Base-by-base conservation (phyloP, 108 stramenopile genomes). In the Nitzschia sp. region DNA sequence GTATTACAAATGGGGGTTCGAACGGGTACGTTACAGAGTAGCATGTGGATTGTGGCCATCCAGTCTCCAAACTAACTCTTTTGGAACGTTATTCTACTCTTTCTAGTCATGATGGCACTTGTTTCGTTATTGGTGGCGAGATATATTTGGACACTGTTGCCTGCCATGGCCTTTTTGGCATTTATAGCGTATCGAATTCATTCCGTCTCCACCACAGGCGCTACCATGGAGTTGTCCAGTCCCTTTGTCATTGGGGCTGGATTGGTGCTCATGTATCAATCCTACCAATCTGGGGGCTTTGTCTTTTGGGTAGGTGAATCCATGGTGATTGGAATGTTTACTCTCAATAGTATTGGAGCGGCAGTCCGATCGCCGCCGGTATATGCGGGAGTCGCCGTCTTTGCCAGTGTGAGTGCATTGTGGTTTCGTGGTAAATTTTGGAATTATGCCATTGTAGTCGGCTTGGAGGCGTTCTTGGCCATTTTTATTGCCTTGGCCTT, bases 401-500 rank as follows among this genome's bases (percentile, higher is more conserved):
- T 85, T 71, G 58, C 84, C 1, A 30, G 72, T 9, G 21, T 94
- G 6, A 59, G 72, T 19, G 72, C 88, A 17, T 57, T 91, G n/a
- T 90, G 87, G 87, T 82, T 94, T 31, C 85, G 93, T 27, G 93
- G 93, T 17, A 84, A 76, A 55, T 84, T 86, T 51, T 89, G 86
- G 88, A 91, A 86, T 48, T 90, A 94, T 71, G 78, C 70, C 23
- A 84, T 81, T 17, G 60, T 88, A 23, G 3, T 91, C 17, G 79
- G 57, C 15, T 70, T 94, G 58, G 86, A 94, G 64, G 61, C 70
- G 17, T 76, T 87, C 8, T 38, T 89, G 53, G 90, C 87, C 9
- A 51, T 94, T 29, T 74, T 91, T 56, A 81, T 83, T 15, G 86
- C 85, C 45, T 42, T 94, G 66, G 82, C 85, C n/a, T 94, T 94